Conservation (phyloP, 768 basidiomycete species). For the Coprinopsis marcescibilis region DNA sequence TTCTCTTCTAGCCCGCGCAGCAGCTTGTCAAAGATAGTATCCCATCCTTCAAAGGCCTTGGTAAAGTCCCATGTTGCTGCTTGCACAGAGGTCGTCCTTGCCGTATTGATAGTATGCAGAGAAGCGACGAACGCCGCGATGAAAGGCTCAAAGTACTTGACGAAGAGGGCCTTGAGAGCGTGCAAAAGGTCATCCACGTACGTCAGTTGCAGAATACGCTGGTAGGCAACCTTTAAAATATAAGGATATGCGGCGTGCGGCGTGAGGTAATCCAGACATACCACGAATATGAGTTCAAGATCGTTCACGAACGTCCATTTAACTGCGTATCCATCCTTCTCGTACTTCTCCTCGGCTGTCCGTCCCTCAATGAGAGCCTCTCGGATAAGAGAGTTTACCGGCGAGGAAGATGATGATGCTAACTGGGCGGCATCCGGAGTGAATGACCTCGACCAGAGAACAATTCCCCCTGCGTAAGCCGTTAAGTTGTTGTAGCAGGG, state of each 20-base stretch:
- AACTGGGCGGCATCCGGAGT: constrained; percentile 77
- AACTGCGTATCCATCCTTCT: constrained; percentile 91
- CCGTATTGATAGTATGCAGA: constrained; percentile 54
- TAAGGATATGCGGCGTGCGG: constrained; percentile 5
- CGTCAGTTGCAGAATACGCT: constrained; percentile 89
- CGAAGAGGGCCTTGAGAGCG: constrained; percentile 77
- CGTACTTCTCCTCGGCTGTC: constrained; percentile 75
- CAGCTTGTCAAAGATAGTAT: constrained; percentile 70
- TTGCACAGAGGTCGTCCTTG: constrained; percentile 35
- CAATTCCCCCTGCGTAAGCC: constrained; percentile 65
- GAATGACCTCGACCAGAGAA: constrained; percentile 93
- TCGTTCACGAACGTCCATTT: constrained; percentile 96
- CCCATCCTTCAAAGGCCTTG: constrained; percentile 75
- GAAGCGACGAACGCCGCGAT: constrained; percentile 80
- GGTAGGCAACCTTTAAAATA: constrained; percentile 80
- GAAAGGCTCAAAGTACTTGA: constrained; percentile 83
- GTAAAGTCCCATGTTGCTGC: constrained; percentile 60
- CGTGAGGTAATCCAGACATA: constrained; percentile 35
- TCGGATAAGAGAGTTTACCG: constrained; percentile 82
- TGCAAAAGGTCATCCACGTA: constrained; percentile 87
- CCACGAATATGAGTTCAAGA: constrained; percentile 94
- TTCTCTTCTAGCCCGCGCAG: constrained; percentile 71
- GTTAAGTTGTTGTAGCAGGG: constrained; percentile 2
- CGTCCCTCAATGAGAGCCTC: constrained; percentile 91
- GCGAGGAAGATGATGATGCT: constrained; percentile 67